Conservation (phyloP, 2,329 filamentous ascomycete genomes). For the Coleophoma eucalyptorum region DNA sequence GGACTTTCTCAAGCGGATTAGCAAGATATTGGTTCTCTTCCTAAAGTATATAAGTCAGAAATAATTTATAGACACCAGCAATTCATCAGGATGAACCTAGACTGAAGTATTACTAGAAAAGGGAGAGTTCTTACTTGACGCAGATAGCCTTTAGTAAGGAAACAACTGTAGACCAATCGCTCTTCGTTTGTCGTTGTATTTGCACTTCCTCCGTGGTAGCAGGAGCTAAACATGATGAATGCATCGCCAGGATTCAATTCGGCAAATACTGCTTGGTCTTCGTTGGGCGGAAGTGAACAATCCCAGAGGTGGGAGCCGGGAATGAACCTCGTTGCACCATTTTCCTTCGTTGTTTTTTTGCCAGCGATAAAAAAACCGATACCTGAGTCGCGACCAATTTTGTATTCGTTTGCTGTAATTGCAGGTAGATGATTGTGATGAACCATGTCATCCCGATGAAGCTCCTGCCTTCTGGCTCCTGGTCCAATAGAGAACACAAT, state of each 20-base stretch:
- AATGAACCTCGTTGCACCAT: constrained; percentile 28
- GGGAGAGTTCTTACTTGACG: constrained; percentile 7
- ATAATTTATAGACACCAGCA: neutral
- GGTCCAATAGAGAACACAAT: constrained; percentile 27
- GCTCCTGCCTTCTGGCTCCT: constrained; percentile 31
- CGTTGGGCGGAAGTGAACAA: neutral
- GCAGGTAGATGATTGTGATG: constrained; percentile 16
- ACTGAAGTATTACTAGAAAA: too few relatives aligned
- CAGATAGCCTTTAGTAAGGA: constrained; percentile 17
- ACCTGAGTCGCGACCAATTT: constrained; percentile 19
- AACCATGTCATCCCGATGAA: constrained; percentile 31
- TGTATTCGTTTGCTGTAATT: constrained; percentile 6
- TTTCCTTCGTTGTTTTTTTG: constrained; percentile 20
- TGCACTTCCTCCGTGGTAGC: constrained; percentile 20
- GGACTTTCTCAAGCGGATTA: constrained; percentile 16
- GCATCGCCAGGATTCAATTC: constrained; percentile 3
- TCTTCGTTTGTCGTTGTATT: constrained; percentile 23
- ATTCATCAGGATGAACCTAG: too few relatives aligned
- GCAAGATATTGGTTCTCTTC: constrained; percentile 25
- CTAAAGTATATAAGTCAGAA: constrained; percentile 1
- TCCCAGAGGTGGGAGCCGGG: constrained; percentile 19
- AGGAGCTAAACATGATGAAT: constrained; percentile 6
- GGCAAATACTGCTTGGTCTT: neutral
- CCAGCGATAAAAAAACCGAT: constrained; percentile 10
- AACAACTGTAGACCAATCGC: constrained; percentile 19